A percentile compares a stretch with the other conserved stretches of the same genome.
Conservation (phyloP, 257 asterid genomes). For the Leonotis leonurus region DNA sequence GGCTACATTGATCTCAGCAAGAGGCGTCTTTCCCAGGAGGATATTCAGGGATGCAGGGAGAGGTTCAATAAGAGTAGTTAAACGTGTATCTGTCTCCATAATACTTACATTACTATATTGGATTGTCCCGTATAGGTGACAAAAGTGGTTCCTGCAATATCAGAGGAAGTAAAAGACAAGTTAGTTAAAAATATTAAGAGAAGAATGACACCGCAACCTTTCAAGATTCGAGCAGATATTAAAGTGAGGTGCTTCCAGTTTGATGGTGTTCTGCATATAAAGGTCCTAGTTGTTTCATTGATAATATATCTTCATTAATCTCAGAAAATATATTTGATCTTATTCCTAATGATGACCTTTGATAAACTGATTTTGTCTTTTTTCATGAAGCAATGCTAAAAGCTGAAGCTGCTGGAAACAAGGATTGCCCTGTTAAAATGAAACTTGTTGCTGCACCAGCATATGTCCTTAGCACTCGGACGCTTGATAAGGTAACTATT, state of each 20-base stretch:
- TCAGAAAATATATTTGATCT: not conserved
- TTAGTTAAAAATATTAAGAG: slow-evolving; percentile 79
- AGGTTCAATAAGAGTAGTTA: slow-evolving; percentile 91
- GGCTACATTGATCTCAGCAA: slow-evolving; percentile 96
- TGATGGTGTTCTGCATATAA: slow-evolving; percentile 94
- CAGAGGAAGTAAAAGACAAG: slow-evolving; percentile 76
- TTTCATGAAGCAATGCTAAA: slow-evolving; percentile 68
- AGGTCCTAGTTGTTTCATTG: slow-evolving; percentile 33
- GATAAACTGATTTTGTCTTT: too few relatives aligned
- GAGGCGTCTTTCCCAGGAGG: slow-evolving; percentile 94
- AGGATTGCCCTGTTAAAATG: slow-evolving; percentile 89
- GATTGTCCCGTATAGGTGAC: slow-evolving; percentile 53
- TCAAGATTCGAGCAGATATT: slow-evolving; percentile 81
- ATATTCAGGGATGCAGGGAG: slow-evolving; percentile 81
- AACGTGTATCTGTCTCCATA: too few relatives aligned
- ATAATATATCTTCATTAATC: not conserved
- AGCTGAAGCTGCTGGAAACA: slow-evolving; percentile 97
- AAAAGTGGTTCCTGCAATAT: slow-evolving; percentile 76
- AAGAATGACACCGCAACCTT: slow-evolving; percentile 95
- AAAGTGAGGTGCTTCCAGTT: slow-evolving; percentile 93
- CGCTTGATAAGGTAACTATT: slow-evolving; percentile 76
- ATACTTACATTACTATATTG: too few relatives aligned
- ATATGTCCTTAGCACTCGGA: slow-evolving; percentile 78
- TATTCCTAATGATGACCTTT: too few relatives aligned
- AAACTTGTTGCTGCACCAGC: slow-evolving; percentile 94